phyloP scores from a whole-genome alignment of 371 early-diverging fungal species.

The Mycotypha africana region DNA sequence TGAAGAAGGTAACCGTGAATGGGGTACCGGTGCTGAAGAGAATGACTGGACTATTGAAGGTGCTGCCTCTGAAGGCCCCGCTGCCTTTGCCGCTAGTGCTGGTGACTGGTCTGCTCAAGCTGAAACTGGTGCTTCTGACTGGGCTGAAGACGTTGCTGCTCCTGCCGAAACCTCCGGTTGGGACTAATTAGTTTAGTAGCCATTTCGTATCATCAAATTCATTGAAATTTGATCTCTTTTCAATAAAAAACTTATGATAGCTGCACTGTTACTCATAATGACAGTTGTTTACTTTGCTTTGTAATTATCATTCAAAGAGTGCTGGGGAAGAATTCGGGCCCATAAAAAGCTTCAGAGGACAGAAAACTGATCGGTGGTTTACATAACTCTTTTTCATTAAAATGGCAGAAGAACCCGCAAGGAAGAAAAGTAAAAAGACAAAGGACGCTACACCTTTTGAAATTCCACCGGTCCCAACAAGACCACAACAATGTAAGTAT shows the following conservation, averaged over 20 bases:
- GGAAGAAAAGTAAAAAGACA: conserved; percentile 7
- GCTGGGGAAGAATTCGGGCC: too few species aligned
- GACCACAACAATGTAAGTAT: conserved; percentile 40
- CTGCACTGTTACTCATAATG: too few species aligned
- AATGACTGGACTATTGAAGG: conserved; percentile 44
- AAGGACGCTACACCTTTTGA: conserved; percentile 7
- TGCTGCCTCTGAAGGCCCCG: conserved; percentile 28
- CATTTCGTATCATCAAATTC: background rate
- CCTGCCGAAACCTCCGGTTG: conserved; percentile 6
- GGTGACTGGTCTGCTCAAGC: conserved; percentile 42
- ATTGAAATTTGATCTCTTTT: background rate
- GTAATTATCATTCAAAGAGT: background rate
- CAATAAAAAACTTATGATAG: background rate
- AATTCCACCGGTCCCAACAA: conserved; percentile 39
- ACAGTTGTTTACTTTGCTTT: background rate
- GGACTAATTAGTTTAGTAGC: conserved; percentile 2
- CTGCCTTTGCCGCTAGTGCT: conserved; percentile 24
- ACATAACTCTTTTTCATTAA: too few species aligned
- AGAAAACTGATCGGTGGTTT: too few species aligned
- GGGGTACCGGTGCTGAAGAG: conserved; percentile 25
- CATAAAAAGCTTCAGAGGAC: background rate
- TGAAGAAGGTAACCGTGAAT: conserved; percentile 21
- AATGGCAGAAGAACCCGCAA: conserved; percentile 13
- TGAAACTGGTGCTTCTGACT: conserved; percentile 18
- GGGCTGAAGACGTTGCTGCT: conserved; percentile 22